Evolutionary conservation across 2,329 filamentous ascomycete species (phyloP).

Genomic region (Aspergillus phoenicis): DNA sequence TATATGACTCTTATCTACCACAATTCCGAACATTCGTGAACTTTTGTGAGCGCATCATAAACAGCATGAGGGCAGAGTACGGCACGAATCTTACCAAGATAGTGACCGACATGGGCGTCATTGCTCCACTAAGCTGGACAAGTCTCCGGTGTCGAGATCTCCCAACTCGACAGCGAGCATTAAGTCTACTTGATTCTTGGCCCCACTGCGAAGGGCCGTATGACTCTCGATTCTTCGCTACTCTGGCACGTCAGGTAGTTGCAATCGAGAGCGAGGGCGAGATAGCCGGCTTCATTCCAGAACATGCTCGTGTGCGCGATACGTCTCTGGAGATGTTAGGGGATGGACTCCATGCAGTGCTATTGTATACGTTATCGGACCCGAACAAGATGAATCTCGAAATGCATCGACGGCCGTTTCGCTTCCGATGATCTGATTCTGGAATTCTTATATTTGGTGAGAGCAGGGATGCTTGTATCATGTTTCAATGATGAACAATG

Average conservation of each 20-base stretch:
- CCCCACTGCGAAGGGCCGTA: slow-evolving; percentile 40
- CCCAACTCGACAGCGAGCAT: slow-evolving; percentile 28
- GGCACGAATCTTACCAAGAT: neutral
- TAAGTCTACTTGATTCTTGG: slow-evolving; percentile 29
- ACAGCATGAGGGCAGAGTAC: neutral
- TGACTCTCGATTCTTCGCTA: slow-evolving; percentile 36
- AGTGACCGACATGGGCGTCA: slow-evolving; percentile 23
- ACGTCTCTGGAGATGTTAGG: neutral
- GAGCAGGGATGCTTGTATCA: too few species aligned
- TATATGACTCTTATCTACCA: neutral
- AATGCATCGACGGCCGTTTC: neutral
- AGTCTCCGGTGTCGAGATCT: slow-evolving; percentile 34
- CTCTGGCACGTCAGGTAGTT: slow-evolving; percentile 14
- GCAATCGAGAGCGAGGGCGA: slow-evolving; percentile 20
- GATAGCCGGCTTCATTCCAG: neutral
- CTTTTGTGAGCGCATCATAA: neutral
- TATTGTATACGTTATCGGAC: neutral
- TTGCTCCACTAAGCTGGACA: slow-evolving; percentile 35
- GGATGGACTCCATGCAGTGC: neutral
- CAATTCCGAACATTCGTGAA: neutral
- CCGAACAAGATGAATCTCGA: neutral
- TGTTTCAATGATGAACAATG: too few species aligned
- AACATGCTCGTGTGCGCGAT: neutral
- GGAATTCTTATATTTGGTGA: too few species aligned
- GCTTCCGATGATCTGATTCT: neutral